Evolutionary conservation across 495 filamentous ascomycete species (phyloP), one percentile per base, ranked within the genome.

Genomic region (Copromyces sp.): DNA sequence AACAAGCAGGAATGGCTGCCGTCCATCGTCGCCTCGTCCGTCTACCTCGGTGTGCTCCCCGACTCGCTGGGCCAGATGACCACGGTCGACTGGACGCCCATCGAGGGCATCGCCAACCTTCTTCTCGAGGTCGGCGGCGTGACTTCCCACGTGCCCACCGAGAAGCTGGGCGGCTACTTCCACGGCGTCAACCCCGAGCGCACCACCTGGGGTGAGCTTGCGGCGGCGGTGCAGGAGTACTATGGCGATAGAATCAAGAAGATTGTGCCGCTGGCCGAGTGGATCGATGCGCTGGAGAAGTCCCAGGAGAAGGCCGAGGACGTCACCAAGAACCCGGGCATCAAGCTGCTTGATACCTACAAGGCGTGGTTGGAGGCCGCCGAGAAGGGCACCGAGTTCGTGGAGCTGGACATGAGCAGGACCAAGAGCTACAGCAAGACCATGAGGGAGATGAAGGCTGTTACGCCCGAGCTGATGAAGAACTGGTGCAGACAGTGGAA

Each of bases 1-100:
- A 89, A 87, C 73, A 76, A 73, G 42, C 78, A 85, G 29, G 89
- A 90, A 70, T 90, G 87, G 87, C 79, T 91, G 4, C 89, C 89
- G 0, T 82, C 80, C 38, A 76, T 87, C 68, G 71, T 88, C 70
- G 83, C 81, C 0, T 83, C 80, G 39, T 84, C 80, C 32, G 76
- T 82, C 12, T 79, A 84, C 47, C 73, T 88, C 0, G 80, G 82
- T 0, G 61, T 80, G 3, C 73, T 88, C 1, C 86, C 85, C 0
- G 69, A 75, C 11, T 77, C 79, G 0, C 76, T 88, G 0, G 85
- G 83, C 0, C 29, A 71, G 14, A 78, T 84, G 75, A 79, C 80
- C 7, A 75, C 73, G 0, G 75, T 89, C 4, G 86, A 90, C 74
- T 90, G 89, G 88, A 81, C 87, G 5, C 87, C 88, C 0, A 78